Base-by-base conservation (phyloP, 176 grass and related monocot genomes). In the Juncus inflexus region DNA sequence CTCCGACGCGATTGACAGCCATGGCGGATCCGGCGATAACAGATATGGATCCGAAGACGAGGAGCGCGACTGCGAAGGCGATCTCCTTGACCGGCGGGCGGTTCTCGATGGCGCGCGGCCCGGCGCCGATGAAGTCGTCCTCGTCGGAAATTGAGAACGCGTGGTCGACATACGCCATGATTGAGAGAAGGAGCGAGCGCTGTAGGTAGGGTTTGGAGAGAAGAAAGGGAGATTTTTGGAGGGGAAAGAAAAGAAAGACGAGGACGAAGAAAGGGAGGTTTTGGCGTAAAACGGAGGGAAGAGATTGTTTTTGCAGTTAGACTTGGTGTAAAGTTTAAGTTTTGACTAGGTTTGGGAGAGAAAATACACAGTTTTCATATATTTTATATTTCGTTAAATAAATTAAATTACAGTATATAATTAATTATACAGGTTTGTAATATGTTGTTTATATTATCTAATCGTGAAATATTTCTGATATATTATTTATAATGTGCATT, bases 101-200 rank as follows among this genome's bases (percentile, higher is more conserved):
- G 62, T 62, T 78, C 16, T 62, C 54, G 62, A 78, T 66, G 74
- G 54, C 82, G 85, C 40, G 72, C 70, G 40, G 67, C 64, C 41
- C 87, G 16, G 86, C 87, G 54, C 77, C 83, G 60, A 47, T 1
- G 63, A 92, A 84, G 78, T 92, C 83, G 65, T 92, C 94, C 66
- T 99, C 89, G 65, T 99, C 94, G 52, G 88, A 76, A 80, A 92
- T 92, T 73, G 94, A 92, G 76, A 99, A 99, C 42, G 89, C 80
- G 83, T 99, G 94, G 85, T 99, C 94, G 15, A 99, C 94, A 83
- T 99, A 99, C 64, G 95, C 95, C 95, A 99, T 99, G 53, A 66
- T 28, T 28, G 19, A n/a, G n/a, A n/a, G n/a, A n/a, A n/a, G n/a
- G n/a, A 28, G 19, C 10, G 37, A 70, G 65, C 50, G 65, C 12